These are phyloP conservation scores for Ilex asprella DNA, from an alignment of 257 asterid species.

Conservation along the genomic window DNA sequence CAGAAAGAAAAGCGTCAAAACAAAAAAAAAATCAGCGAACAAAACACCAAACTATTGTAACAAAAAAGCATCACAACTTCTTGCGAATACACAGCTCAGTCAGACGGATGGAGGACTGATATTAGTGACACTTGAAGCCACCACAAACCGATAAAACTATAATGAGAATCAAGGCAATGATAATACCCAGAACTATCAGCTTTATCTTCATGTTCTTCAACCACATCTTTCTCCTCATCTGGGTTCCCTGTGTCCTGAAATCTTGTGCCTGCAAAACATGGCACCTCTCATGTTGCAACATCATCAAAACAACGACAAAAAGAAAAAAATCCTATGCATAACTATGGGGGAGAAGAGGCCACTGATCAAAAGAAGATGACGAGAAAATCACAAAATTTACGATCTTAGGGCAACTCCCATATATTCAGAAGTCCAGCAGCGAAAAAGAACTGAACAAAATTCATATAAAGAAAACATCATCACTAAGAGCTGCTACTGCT, in stretches of 20 bases:
- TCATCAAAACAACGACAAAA: neutral
- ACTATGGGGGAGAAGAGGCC: too few species aligned
- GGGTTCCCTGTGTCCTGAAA: constrained; percentile 88
- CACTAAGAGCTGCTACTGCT: too few species aligned
- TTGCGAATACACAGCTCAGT: constrained; percentile 14
- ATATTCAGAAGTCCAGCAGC: neutral
- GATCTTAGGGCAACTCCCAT: neutral
- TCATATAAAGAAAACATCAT: too few species aligned
- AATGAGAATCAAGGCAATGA: constrained; percentile 79
- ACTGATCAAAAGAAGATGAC: too few species aligned
- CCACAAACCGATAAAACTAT: constrained; percentile 80
- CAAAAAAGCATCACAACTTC: constrained; percentile 20
- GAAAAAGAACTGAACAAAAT: too few species aligned
- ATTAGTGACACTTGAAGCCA: constrained; percentile 62
- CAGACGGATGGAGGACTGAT: neutral
- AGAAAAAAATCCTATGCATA: too few species aligned
- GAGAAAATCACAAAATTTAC: neutral
- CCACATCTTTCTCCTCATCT: constrained; percentile 96
- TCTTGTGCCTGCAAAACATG: constrained; percentile 68
- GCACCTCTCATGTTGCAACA: neutral
- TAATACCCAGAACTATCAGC: constrained; percentile 84
- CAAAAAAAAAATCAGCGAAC: neutral
- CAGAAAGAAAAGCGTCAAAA: constrained; percentile 1
- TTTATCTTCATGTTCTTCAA: constrained; percentile 88
- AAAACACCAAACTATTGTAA: constrained; percentile 19